Conservation (phyloP, 305 asterid genomes). For the Solanum chacoense region DNA sequence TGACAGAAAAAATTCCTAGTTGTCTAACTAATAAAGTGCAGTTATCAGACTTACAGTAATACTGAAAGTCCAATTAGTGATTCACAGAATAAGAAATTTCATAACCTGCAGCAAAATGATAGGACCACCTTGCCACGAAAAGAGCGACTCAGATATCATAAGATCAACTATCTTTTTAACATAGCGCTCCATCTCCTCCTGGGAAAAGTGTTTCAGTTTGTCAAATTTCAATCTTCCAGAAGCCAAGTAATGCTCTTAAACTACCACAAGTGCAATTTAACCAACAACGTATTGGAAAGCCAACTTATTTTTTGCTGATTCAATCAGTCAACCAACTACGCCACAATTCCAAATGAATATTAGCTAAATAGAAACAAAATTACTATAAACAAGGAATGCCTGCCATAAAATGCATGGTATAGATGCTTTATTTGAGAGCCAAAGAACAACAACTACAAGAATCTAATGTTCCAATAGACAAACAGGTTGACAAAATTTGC, state of each 20-base stretch:
- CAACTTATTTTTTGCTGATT: not conserved
- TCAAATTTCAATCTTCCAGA: not conserved
- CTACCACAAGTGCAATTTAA: not conserved
- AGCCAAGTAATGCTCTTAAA: not conserved
- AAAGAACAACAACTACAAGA: not conserved
- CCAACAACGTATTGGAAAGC: not conserved
- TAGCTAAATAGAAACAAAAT: not conserved
- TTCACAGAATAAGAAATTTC: slow-evolving; percentile 6
- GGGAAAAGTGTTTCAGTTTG: slow-evolving; percentile 16
- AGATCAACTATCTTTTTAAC: slow-evolving; percentile 76
- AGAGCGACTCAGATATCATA: slow-evolving; percentile 65
- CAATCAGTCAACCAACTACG: not conserved
- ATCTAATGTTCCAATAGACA: not conserved
- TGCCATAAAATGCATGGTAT: not conserved
- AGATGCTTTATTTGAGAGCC: not conserved
- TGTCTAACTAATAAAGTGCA: not conserved
- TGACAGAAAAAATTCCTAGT: not conserved
- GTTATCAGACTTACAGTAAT: not conserved
- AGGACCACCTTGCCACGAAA: slow-evolving; percentile 98
- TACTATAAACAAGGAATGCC: not conserved
- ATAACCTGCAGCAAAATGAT: slow-evolving; percentile 78
- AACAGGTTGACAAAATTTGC: not conserved
- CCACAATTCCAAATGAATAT: not conserved
- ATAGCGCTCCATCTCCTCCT: slow-evolving; percentile 93
- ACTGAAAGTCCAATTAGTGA: not conserved